These are phyloP conservation scores for Phalaenopsis equestris DNA, from an alignment of 106 monocot species.

Conservation along the genomic window DNA sequence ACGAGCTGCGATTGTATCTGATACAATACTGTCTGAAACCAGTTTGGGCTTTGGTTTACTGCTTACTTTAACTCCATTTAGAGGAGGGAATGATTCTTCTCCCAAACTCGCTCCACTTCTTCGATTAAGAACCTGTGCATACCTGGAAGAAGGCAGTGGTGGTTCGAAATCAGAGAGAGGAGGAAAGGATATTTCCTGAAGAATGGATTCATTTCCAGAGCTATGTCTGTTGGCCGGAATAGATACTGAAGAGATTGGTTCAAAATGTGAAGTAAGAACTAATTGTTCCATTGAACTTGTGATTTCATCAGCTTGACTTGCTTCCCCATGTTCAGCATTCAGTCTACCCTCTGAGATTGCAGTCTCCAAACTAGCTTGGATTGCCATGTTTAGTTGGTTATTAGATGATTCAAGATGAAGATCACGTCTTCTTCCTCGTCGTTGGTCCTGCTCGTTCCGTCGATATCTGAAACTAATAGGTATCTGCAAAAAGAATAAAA, in stretches of 20 bases:
- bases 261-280: slow-evolving; percentile 20
- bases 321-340: slow-evolving; percentile 11
- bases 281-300: slow-evolving; percentile 24
- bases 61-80: slow-evolving; percentile 46
- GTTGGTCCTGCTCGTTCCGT: slow-evolving; percentile 57
- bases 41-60: slow-evolving; percentile 21
- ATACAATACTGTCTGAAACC: slow-evolving; percentile 17
- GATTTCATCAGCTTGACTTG: slow-evolving; percentile 20
- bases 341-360: slow-evolving; percentile 20
- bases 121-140: slow-evolving; percentile 55
- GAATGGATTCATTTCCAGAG: slow-evolving; percentile 17
- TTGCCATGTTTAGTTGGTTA: slow-evolving; percentile 32
- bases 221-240: slow-evolving; percentile 11
- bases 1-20: slow-evolving; percentile 36
- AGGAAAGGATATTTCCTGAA: slow-evolving; percentile 76
- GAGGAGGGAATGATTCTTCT: slow-evolving; percentile 80
- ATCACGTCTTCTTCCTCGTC: slow-evolving; percentile 63
- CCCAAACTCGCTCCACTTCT: slow-evolving; percentile 23
- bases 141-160: slow-evolving; percentile 43
- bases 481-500: slow-evolving; percentile 37
- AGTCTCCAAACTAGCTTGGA: slow-evolving; percentile 54
- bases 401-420: slow-evolving; percentile 31
- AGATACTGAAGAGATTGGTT: slow-evolving; percentile 14
- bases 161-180: slow-evolving; percentile 52
- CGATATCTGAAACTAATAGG: slow-evolving; percentile 91